phyloP scores from a whole-genome alignment of 108 stramenopile genomes.

The Stephanodiscus triporus region DNA sequence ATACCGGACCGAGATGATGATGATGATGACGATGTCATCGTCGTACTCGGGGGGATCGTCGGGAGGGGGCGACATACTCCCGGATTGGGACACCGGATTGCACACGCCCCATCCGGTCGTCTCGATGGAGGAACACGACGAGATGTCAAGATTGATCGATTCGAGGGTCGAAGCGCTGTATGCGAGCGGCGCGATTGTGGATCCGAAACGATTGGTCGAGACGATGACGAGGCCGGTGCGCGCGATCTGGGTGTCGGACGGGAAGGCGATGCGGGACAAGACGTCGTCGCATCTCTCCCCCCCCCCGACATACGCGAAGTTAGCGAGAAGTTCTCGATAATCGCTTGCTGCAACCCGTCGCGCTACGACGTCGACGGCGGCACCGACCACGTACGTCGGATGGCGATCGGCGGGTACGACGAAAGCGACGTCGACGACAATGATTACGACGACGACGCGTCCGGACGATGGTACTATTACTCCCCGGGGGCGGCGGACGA shows the following conservation, averaged over 20 bases:
- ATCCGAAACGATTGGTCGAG: conserved; percentile 36
- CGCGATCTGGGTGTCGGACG: conserved; percentile 32
- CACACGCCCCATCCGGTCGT: conserved; percentile 61
- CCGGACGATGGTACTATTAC: conserved; percentile 45
- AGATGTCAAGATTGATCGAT: conserved; percentile 54
- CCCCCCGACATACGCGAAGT: conserved; percentile 1
- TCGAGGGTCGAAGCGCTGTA: conserved; percentile 60
- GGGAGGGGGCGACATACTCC: no score
- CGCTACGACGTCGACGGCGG: conserved; percentile 5
- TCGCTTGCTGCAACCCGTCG: conserved; percentile 67
- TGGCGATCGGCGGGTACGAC: conserved; percentile 5
- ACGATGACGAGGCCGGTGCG: conserved; percentile 33
- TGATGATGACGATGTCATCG: background rate
- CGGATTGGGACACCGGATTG: conserved; percentile 52
- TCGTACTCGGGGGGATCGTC: no score
- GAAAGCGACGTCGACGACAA: background rate
- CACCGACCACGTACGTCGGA: conserved; percentile 42
- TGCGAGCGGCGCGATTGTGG: conserved; percentile 60
- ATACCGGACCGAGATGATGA: conserved; percentile 51
- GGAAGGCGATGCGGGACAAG: conserved; percentile 11
- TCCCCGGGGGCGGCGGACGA: conserved; percentile 81
- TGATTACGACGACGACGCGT: background rate
- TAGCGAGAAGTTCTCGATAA: conserved; percentile 34
- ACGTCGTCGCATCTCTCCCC: background rate
- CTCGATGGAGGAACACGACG: conserved; percentile 49